phyloP scores from a whole-genome alignment of 805 yeast genomes.

The Pachysolen tannophilus region DNA sequence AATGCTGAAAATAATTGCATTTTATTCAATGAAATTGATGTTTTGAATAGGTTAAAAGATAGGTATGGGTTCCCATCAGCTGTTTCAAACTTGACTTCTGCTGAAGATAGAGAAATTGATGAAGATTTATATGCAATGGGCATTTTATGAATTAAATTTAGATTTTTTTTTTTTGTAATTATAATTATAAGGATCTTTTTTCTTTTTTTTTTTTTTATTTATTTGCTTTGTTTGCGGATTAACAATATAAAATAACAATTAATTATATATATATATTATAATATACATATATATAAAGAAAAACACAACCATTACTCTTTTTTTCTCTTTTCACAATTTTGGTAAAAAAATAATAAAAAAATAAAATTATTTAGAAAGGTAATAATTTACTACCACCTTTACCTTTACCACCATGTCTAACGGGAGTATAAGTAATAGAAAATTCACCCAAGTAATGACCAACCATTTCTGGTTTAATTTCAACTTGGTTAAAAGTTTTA shows the following conservation, averaged over 20 bases:
- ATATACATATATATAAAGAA: not conserved
- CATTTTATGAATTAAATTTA: slow-evolving; percentile 8
- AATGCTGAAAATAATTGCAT: slow-evolving; percentile 32
- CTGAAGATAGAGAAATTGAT: slow-evolving; percentile 62
- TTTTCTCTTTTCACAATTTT: not conserved
- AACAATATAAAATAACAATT: not conserved
- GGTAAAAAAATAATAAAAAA: not conserved
- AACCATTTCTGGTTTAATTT: slow-evolving; percentile 98
- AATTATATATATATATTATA: not conserved
- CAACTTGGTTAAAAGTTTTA: slow-evolving; percentile 98
- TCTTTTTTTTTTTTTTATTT: not conserved
- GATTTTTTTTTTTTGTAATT: slow-evolving; percentile 2
- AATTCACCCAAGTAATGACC: slow-evolving; percentile 99
- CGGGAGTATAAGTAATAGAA: slow-evolving; percentile 99
- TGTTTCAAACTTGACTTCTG: slow-evolving; percentile 52
- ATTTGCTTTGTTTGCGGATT: not conserved
- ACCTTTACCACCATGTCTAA: slow-evolving; percentile 99
- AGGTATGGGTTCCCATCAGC: slow-evolving; percentile 80
- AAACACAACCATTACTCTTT: not conserved
- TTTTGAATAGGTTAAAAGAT: slow-evolving; percentile 56
- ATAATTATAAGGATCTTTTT: not conserved
- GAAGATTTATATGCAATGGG: slow-evolving; percentile 71
- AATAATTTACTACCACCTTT: slow-evolving; percentile 26
- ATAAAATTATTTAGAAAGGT: slow-evolving; percentile 7
- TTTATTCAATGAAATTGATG: slow-evolving; percentile 59